Evolutionary conservation across 2,329 filamentous ascomycete genomes (phyloP).

Genomic region (Aspergillus proliferans): DNA sequence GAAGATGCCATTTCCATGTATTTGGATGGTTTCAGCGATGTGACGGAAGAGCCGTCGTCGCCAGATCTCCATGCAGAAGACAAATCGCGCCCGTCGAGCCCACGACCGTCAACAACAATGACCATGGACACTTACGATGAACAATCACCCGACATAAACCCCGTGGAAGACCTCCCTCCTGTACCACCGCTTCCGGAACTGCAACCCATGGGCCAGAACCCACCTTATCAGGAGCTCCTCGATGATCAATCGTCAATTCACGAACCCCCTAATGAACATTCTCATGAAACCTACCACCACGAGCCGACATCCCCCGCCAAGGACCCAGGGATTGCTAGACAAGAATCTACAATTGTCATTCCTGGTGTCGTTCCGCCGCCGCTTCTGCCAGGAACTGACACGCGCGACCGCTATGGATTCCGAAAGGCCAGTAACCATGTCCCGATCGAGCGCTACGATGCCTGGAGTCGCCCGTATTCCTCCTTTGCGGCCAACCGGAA

Average conservation of each 20-base stretch:
- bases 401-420: conserved; percentile 83
- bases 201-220: conserved; percentile 1
- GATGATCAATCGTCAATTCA: conserved; percentile 1
- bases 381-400: conserved; percentile 23
- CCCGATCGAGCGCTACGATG: conserved; percentile 68
- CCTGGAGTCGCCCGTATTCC: conserved; percentile 70
- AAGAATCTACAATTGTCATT: conserved; percentile 23
- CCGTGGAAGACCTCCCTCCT: conserved; percentile 16
- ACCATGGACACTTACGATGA: conserved; percentile 16
- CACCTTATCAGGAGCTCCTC: background rate
- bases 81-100: conserved; percentile 25
- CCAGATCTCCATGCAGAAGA: conserved; percentile 25
- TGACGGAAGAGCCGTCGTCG: conserved; percentile 31
- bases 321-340: background rate
- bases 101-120: conserved; percentile 22
- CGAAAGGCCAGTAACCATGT: conserved; percentile 80
- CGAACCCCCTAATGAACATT: conserved; percentile 6
- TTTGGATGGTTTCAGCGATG: conserved; percentile 50
- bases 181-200: conserved; percentile 12
- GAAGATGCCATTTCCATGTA: conserved; percentile 59
- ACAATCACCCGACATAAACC: conserved; percentile 13
- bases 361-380: conserved; percentile 35
- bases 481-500: conserved; percentile 67
- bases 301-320: conserved; percentile 1
- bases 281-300: conserved; percentile 3